Conservation (phyloP, 768 basidiomycete genomes). For the Hygrocybe punicea region DNA sequence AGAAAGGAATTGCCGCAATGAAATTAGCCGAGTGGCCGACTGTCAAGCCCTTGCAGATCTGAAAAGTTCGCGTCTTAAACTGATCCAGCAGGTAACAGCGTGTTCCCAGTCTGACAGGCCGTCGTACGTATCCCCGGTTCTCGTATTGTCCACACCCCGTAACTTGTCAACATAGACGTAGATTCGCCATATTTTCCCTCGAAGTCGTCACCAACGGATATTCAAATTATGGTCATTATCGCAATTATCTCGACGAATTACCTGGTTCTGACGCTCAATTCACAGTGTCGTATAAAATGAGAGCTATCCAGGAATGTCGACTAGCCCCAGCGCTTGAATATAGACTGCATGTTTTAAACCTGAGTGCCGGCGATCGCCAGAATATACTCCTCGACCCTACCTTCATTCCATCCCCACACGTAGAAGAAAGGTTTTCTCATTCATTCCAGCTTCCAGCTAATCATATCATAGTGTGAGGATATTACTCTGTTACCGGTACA, state of each 20-base stretch:
- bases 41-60: too few relatives aligned
- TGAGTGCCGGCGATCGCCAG: conserved; percentile 38
- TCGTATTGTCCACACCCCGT: too few relatives aligned
- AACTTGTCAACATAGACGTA: too few relatives aligned
- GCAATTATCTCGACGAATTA: too few relatives aligned
- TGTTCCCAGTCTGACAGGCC: background rate
- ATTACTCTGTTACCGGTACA: background rate
- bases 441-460: conserved; percentile 24
- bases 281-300: background rate
- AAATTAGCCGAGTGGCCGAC: too few relatives aligned
- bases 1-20: too few relatives aligned
- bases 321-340: conserved; percentile 27
- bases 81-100: background rate
- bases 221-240: too few relatives aligned
- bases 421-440: conserved; percentile 18
- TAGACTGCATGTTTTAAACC: conserved; percentile 28
- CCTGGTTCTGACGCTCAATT: background rate
- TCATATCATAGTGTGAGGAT: conserved; percentile 31
- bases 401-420: conserved; percentile 33
- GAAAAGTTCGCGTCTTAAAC: background rate
- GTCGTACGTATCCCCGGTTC: too few relatives aligned
- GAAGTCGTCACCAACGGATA: too few relatives aligned
- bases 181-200: too few relatives aligned
- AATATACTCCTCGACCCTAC: conserved; percentile 30
- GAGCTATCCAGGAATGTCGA: background rate